Percentiles rank a stretch among this genome's conserved stretches.
Evolutionary conservation across 163 green algal genomes (phyloP).

Genomic region (Chlorella variabilis): DNA sequence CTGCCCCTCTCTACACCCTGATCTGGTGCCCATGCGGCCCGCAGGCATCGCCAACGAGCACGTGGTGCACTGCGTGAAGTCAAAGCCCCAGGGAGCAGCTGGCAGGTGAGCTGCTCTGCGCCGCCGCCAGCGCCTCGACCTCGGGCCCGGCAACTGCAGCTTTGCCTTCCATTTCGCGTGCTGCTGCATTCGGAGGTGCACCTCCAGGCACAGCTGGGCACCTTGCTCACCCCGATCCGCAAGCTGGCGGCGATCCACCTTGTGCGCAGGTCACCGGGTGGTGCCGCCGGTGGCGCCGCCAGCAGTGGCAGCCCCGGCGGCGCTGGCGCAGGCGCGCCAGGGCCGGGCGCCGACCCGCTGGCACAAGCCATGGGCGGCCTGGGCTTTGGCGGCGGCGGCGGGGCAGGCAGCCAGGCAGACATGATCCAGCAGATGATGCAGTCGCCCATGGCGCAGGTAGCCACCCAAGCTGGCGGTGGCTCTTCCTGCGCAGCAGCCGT

Average conservation of each 20-base stretch:
- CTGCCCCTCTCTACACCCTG: too few relatives aligned
- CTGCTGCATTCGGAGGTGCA: too few relatives aligned
- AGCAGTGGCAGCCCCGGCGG: too few relatives aligned
- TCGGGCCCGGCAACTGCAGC: too few relatives aligned
- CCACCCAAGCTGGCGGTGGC: background rate
- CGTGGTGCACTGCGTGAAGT: constrained; percentile 76
- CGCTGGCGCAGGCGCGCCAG: too few relatives aligned
- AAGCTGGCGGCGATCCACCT: background rate
- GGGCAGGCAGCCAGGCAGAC: constrained; percentile 8
- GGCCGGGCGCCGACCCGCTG: background rate
- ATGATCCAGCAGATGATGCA: constrained; percentile 56
- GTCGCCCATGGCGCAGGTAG: constrained; percentile 58
- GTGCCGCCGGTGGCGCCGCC: background rate
- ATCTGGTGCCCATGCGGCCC: background rate
- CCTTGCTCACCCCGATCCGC: background rate
- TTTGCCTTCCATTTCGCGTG: too few relatives aligned
- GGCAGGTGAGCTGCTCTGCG: background rate
- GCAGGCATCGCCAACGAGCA: constrained; percentile 75
- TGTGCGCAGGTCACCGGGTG: background rate
- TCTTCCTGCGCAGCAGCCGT: too few relatives aligned
- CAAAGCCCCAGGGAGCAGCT: background rate
- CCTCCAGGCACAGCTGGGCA: background rate
- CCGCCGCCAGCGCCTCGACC: background rate
- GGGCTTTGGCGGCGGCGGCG: background rate
- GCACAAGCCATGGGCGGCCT: constrained; percentile 17